Evolutionary conservation across 1,284 basidiomycete species (phyloP).

Genomic region (Cryptococcus sp.): DNA sequence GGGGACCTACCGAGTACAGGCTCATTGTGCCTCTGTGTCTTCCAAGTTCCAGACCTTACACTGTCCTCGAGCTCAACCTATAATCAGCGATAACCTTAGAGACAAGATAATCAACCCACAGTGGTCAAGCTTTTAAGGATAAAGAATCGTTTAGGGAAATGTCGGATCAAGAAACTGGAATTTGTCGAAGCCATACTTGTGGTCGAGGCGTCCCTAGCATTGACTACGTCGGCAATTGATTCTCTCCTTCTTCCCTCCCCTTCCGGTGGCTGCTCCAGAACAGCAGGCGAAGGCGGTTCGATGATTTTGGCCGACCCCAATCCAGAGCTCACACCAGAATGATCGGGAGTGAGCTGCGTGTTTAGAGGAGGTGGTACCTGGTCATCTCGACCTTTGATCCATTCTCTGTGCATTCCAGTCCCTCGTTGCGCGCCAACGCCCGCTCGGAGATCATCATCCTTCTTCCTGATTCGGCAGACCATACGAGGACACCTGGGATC

Average conservation of each 20-base stretch:
- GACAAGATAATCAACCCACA: slow-evolving; percentile 50
- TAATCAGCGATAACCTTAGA: slow-evolving; percentile 6
- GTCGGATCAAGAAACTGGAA: slow-evolving; percentile 56
- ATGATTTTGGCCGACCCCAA: slow-evolving; percentile 2
- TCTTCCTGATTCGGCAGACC: slow-evolving; percentile 77
- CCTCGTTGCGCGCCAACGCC: slow-evolving; percentile 90
- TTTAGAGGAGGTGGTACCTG: slow-evolving; percentile 3
- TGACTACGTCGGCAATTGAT: slow-evolving; percentile 11
- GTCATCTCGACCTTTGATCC: slow-evolving; percentile 55
- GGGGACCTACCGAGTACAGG: slow-evolving; percentile 55
- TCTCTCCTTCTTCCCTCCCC: slow-evolving; percentile 30
- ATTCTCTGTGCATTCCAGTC: slow-evolving; percentile 73
- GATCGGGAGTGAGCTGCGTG: not conserved
- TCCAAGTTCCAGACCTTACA: slow-evolving; percentile 78
- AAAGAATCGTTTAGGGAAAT: slow-evolving; percentile 85
- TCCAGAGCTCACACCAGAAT: not conserved
- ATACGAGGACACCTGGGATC: slow-evolving; percentile 72
- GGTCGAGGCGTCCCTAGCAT: slow-evolving; percentile 50
- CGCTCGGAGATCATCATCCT: slow-evolving; percentile 79
- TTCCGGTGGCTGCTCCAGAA: slow-evolving; percentile 33
- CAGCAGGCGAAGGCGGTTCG: slow-evolving; percentile 26
- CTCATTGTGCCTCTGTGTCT: slow-evolving; percentile 92
- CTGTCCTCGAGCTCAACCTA: slow-evolving; percentile 79
- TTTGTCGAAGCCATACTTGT: slow-evolving; percentile 54
- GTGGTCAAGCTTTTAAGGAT: slow-evolving; percentile 83